A percentile compares a stretch with the other conserved stretches of the same genome.
These are phyloP conservation scores for Panicum miliaceum DNA, from an alignment of 176 grass and related monocot genomes.

Conservation along the genomic window DNA sequence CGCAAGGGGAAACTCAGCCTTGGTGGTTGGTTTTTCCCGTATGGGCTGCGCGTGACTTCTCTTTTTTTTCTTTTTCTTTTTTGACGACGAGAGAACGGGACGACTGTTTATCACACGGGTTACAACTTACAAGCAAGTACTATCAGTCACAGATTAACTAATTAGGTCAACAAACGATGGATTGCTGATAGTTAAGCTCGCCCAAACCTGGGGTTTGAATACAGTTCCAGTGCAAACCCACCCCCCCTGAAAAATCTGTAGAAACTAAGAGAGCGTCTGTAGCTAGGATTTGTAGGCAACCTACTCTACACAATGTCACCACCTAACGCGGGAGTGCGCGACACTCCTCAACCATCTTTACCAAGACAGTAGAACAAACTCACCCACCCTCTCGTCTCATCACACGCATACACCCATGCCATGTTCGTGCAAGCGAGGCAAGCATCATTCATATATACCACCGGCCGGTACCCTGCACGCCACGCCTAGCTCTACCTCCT, in stretches of 20 bases:
- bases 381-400: not conserved
- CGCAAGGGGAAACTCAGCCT: no score
- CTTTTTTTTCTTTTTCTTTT: no score
- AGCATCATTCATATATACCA: constrained; percentile 15
- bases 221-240: no score
- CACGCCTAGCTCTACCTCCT: not conserved
- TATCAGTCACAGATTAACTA: no score
- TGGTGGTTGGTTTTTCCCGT: no score
- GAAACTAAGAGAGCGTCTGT: not conserved
- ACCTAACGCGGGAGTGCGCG: not conserved
- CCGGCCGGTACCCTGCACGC: not conserved
- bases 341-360: constrained; percentile 22
- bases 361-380: constrained; percentile 39
- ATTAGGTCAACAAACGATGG: no score
- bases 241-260: not conserved
- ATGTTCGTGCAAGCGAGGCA: constrained; percentile 1
- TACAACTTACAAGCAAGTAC: no score
- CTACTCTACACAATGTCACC: constrained; percentile 16
- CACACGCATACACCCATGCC: not conserved
- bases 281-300: not conserved
- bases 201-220: no score
- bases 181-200: no score
- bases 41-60: no score
- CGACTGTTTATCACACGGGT: no score
- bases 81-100: no score